Conservation (phyloP, 495 filamentous ascomycete species). For the Tuber calosporum region DNA sequence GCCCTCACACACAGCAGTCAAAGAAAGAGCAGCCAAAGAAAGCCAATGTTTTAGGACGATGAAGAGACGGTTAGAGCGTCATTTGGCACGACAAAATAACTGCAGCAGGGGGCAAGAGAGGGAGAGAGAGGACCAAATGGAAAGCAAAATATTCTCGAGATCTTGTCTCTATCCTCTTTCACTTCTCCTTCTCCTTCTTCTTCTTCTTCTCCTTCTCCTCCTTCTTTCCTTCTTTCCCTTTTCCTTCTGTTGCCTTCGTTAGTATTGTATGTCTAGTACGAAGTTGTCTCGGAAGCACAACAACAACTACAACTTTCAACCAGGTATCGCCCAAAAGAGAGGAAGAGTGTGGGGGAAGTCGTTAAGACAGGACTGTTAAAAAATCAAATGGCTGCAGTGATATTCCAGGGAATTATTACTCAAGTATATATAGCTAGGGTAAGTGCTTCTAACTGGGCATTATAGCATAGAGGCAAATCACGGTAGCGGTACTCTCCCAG, state of each 20-base stretch:
- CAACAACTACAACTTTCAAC: neutral
- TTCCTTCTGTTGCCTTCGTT: neutral
- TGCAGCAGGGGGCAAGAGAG: neutral
- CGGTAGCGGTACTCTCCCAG: neutral
- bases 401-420: neutral
- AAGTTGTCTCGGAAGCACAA: neutral
- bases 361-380: neutral
- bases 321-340: neutral
- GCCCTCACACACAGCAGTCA: neutral
- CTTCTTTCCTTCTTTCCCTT: neutral
- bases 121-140: neutral
- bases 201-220: neutral
- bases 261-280: neutral
- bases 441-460: neutral
- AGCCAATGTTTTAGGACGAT: neutral
- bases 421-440: neutral
- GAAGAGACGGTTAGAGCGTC: neutral
- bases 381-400: neutral
- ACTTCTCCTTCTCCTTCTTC: neutral
- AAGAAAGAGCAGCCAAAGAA: neutral
- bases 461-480: neutral
- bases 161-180: neutral
- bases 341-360: neutral
- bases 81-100: neutral
- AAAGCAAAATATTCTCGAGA: neutral